Base-by-base conservation (phyloP, 768 basidiomycete species). In the Guyanaporus albipodus region DNA sequence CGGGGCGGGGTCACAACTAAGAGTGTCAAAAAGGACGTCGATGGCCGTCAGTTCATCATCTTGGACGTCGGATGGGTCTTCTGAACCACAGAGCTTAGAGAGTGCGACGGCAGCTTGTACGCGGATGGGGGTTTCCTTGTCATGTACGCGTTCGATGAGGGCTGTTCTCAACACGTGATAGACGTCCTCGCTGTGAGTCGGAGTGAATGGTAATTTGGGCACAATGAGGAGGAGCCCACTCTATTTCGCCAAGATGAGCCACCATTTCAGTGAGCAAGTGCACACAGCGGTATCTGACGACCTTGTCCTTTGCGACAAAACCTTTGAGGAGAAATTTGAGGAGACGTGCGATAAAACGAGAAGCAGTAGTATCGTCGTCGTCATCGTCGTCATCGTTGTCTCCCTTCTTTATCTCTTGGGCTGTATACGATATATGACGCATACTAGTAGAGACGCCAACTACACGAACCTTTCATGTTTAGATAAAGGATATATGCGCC, bases 301-400 rank as follows among this genome's bases (percentile, higher is more conserved):
- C 75, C 68, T 94, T 97, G 69, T 95, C 91, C 63, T 92, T 95
- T 4, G 91, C 84, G 15, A 71, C 56, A 64, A 91, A 91, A 4
- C 91, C 93, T 48, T 76, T 75, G 49, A 92, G 69, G 23, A 95
- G 74, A 59, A 82, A 90, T 38, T 77, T 77, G 34, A 93, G 70
- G 8, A 92, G 68, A 32, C 79, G 74, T 4, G 77, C 67, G 2
- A 85, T 70, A 58, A 94, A 88, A 50, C 90, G 73, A 0, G 88
- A 75, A 0, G 80, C 75, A 0, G 82, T 66, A 0, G 84, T 86
- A 4, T 89, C 85, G 19, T 87, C 83, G 15, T 82, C 79, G 10
- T 78, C 72, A 12, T 75, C 73, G 10, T 77, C 75, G 14, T 75
- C 73, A 9, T 64, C 67, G 14, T 58, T 65, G 17, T 61, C 58